Evolutionary conservation across 176 grass and related monocot species (phyloP), one percentile per base, ranked within the genome.

Genomic region (Phragmites australis): DNA sequence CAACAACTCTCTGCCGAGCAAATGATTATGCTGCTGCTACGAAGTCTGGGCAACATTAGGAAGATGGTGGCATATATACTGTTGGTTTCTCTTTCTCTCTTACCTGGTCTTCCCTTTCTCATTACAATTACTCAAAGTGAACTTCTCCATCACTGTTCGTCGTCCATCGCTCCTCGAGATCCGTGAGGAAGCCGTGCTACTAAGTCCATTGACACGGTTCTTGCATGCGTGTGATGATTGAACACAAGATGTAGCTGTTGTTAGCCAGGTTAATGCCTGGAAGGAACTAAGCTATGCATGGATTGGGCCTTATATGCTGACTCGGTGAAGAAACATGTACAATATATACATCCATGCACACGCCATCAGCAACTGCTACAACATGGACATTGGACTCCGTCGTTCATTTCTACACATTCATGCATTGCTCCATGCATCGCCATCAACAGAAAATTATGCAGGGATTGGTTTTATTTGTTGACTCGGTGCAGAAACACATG

Each of bases 401-500:
- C n/a, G n/a, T n/a, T n/a, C n/a, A n/a, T n/a, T n/a, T n/a, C n/a
- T n/a, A 13, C 9, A 11, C 0, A 37, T 40, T 30, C 61, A 53
- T 23, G 49, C 49, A 3, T 15, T 6, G 19, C 5, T 6, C 2
- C 29, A 0, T 58, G 52, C 72, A 6, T 59, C 58, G 19, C 7
- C 21, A 18, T 3, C 19, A 46, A 6, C n/a, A n/a, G n/a, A n/a
- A n/a, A n/a, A n/a, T n/a, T n/a, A n/a, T n/a, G n/a, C n/a, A n/a
- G n/a, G n/a, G n/a, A n/a, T n/a, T n/a, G 30, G 81, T 74, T 50
- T 65, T 21, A 7, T 23, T 1, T 9, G 15, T 82, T 83, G 86
- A 88, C 80, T 58, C 17, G 57, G 86, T 48, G 19, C 57, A 16
- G 17, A 77, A 61, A 65, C 32, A 68, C 44, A 53, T n/a, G n/a